A percentile compares a stretch with the other conserved stretches of the same genome.
Conservation (phyloP, 1,139 yeast species). For the Torulaspora globosa region DNA sequence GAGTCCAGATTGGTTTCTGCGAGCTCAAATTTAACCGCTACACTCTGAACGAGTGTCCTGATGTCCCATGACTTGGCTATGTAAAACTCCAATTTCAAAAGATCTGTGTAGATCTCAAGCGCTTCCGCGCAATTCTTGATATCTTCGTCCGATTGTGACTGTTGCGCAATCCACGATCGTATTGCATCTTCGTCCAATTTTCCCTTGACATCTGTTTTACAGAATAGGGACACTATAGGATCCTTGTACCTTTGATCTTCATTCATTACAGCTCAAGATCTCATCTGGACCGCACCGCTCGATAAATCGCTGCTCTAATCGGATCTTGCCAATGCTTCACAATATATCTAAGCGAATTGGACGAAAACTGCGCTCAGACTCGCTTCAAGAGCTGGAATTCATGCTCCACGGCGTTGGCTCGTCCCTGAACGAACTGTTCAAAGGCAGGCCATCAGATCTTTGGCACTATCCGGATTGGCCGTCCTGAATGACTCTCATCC, state of each 20-base stretch:
- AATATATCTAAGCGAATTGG: background rate
- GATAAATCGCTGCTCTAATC: background rate
- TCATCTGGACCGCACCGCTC: slow-evolving; percentile 1
- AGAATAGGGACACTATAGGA: slow-evolving; percentile 13
- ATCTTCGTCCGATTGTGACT: slow-evolving; percentile 8
- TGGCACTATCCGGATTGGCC: slow-evolving; percentile 8
- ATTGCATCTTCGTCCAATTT: slow-evolving; percentile 9
- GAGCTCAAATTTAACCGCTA: slow-evolving; percentile 24
- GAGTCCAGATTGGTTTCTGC: slow-evolving; percentile 5
- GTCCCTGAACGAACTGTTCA: background rate
- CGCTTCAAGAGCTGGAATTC: background rate
- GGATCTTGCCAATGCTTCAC: background rate
- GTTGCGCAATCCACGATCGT: slow-evolving; percentile 10
- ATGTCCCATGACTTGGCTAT: slow-evolving; percentile 28
- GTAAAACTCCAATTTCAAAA: slow-evolving; percentile 23
- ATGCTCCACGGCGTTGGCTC: background rate
- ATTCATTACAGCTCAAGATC: slow-evolving; percentile 7
- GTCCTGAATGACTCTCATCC: slow-evolving; percentile 1
- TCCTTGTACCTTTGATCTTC: slow-evolving; percentile 11
- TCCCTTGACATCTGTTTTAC: slow-evolving; percentile 1
- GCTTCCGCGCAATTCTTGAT: slow-evolving; percentile 7
- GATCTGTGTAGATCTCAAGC: slow-evolving; percentile 20
- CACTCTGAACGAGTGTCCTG: slow-evolving; percentile 23
- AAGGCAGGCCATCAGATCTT: background rate
- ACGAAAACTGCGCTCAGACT: background rate